Evolutionary conservation across 352 stramenopile genomes (phyloP), one percentile per base, ranked within the genome.

Genomic region (Aphanomyces cochlioides): DNA sequence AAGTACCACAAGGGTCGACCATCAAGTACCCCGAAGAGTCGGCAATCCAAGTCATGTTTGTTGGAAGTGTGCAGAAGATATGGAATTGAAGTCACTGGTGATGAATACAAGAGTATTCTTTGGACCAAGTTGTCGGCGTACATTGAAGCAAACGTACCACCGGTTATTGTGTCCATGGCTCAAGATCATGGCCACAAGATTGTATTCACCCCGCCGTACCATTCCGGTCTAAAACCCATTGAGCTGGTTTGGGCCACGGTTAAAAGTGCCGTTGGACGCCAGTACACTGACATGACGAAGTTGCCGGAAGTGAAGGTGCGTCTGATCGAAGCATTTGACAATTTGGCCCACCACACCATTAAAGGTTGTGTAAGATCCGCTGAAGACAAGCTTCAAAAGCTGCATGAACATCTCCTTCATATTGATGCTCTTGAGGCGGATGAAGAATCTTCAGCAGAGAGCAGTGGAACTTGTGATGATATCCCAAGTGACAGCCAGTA

Each of bases 261-360:
- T 12, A 66, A 66, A 28, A 37, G 58, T 34, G 43, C 10, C 43
- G 13, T 66, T 34, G 58, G 58, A 13, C 58, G 58, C 12, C 58
- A 66, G 34, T 66, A 66, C 43, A 66, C 58, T 17, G 36, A 47
- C 7, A 21, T 19, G 12, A 72, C 68, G 6, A 56, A 12, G 38
- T 56, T 73, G 2, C 41, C 21, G n/a, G 58, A 73, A 10, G 68
- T 73, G 8, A 72, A 73, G 28, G 28, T 28, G 1, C 45, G 45
- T 53, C 45, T 53, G 1, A 19, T n/a, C 13, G 45, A 19, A n/a
- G 45, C n/a, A 53, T 53, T 53, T 53, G 45, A n/a, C 13, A 53
- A 53, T 19, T 53, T 53, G 45, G 1, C 13, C 13, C 45, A 15
- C 13, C 45, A 53, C 13, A n/a, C 45, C n/a, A 53, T 53, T 53